These are phyloP conservation scores for Talaromyces sp. DNA, from an alignment of 2,329 filamentous ascomycete species.

Conservation along the genomic window DNA sequence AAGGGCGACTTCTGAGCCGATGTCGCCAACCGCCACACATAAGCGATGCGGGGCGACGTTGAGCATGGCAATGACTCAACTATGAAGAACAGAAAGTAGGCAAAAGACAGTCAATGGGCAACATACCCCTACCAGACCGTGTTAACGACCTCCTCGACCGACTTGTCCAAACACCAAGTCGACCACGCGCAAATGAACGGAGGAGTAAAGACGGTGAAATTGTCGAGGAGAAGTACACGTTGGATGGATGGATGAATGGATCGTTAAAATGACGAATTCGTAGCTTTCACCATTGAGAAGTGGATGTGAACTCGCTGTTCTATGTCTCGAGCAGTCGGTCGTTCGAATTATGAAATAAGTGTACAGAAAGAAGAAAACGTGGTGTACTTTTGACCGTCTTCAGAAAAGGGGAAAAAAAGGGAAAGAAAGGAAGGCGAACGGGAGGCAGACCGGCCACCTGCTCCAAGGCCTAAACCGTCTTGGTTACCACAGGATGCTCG, in stretches of 20 bases:
- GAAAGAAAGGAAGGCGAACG: background rate
- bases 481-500: background rate
- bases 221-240: constrained; percentile 3
- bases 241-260: background rate
- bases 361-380: background rate
- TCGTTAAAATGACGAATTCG: no score
- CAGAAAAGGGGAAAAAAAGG: background rate
- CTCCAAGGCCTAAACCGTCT: background rate
- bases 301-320: background rate
- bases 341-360: background rate
- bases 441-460: background rate
- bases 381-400: background rate
- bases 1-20: background rate
- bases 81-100: background rate
- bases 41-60: background rate
- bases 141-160: background rate
- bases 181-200: background rate
- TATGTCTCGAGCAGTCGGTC: background rate
- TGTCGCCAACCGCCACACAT: background rate
- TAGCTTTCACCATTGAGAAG: background rate
- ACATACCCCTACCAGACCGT: background rate
- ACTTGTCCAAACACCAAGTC: background rate
- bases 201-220: background rate
- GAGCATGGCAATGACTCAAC: background rate
- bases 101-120: background rate